Conservation (phyloP, 305 asterid genomes). For the Stenogyne calaminthoides region DNA sequence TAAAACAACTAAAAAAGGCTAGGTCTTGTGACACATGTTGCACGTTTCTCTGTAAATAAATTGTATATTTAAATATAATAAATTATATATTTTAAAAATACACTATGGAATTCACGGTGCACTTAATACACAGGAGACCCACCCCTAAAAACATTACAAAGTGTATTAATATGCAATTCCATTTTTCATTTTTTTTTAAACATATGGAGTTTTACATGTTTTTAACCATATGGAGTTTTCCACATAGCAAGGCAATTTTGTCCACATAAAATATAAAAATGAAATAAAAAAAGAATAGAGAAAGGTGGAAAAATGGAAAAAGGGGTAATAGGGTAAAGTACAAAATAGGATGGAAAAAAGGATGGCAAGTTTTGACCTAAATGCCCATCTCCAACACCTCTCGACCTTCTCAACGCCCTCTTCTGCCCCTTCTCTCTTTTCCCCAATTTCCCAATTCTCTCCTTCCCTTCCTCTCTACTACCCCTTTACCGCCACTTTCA, state of each 20-base stretch:
- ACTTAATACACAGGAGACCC: too few relatives aligned
- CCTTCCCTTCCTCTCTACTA: slow-evolving; percentile 25
- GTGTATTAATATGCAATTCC: too few relatives aligned
- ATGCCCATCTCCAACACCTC: slow-evolving; percentile 75
- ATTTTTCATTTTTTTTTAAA: too few relatives aligned
- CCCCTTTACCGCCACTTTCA: slow-evolving; percentile 80
- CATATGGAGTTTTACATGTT: too few relatives aligned
- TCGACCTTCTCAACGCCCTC: slow-evolving; percentile 63
- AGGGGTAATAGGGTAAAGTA: slow-evolving; percentile 57
- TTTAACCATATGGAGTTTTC: too few relatives aligned
- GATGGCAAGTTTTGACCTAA: slow-evolving; percentile 68
- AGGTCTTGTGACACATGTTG: too few relatives aligned
- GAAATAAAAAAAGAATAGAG: neutral
- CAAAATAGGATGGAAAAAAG: slow-evolving; percentile 29
- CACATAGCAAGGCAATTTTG: neutral
- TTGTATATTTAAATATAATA: too few relatives aligned
- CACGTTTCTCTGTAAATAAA: too few relatives aligned
- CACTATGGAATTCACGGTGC: too few relatives aligned
- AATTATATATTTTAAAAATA: too few relatives aligned
- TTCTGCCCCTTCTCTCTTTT: slow-evolving; percentile 61
- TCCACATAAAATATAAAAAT: neutral
- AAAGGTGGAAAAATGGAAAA: neutral
- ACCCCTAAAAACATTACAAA: too few relatives aligned
- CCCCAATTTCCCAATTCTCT: slow-evolving; percentile 55
- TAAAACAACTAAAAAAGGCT: too few relatives aligned